Evolutionary conservation across 768 basidiomycete genomes (phyloP).

Genomic region (Macrolepiota albuminosa): DNA sequence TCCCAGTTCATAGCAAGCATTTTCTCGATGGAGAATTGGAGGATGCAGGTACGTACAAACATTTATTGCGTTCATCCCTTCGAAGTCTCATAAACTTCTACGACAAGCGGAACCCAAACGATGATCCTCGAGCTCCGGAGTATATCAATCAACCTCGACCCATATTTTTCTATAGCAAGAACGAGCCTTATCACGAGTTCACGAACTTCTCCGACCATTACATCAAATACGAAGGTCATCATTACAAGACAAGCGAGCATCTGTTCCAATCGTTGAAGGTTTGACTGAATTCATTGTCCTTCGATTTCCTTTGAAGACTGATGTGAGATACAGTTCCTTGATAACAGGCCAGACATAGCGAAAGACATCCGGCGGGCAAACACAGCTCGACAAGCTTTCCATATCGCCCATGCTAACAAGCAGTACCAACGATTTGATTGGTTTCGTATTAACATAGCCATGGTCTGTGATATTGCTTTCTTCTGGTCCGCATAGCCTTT

Average conservation of each 20-base stretch:
- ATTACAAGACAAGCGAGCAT: constrained; percentile 73
- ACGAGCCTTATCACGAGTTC: constrained; percentile 61
- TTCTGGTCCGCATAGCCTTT: background rate
- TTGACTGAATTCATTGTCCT: background rate
- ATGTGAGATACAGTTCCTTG: constrained; percentile 44
- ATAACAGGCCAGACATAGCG: constrained; percentile 56
- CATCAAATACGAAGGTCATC: constrained; percentile 52
- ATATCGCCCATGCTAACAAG: constrained; percentile 60
- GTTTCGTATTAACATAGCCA: constrained; percentile 59
- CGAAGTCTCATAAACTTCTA: background rate
- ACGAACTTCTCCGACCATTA: constrained; percentile 70
- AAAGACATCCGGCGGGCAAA: constrained; percentile 62
- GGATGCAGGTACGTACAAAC: background rate
- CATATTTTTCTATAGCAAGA: constrained; percentile 61
- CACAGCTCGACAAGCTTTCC: constrained; percentile 55
- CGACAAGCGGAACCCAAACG: background rate
- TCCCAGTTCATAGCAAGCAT: background rate
- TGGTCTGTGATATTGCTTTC: constrained; percentile 31
- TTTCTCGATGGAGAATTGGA: background rate
- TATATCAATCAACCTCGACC: constrained; percentile 13
- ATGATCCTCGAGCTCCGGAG: background rate
- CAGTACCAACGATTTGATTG: constrained; percentile 59
- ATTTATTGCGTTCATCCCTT: background rate
- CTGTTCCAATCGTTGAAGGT: constrained; percentile 74
- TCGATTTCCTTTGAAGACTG: background rate